A percentile compares a stretch with the other conserved stretches of the same genome.
These are phyloP conservation scores for Fusarium sp. DNA, from an alignment of 2,329 filamentous ascomycete species.

Conservation along the genomic window DNA sequence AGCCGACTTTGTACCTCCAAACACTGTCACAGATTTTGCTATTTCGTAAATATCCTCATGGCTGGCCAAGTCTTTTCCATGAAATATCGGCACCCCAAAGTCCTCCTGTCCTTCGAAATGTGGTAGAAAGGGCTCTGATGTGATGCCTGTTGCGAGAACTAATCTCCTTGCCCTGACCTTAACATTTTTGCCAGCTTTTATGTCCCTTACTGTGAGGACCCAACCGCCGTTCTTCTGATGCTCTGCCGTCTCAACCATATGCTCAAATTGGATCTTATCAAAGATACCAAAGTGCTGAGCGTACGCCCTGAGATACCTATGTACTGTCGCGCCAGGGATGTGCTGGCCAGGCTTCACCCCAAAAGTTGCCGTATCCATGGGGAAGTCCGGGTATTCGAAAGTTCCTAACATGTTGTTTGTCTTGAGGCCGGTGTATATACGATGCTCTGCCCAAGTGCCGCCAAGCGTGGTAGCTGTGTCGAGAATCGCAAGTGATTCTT, in stretches of 20 bases:
- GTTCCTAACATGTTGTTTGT: conserved; percentile 81
- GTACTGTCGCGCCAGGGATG: conserved; percentile 62
- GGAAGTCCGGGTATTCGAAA: conserved; percentile 81
- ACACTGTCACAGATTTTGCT: conserved; percentile 64
- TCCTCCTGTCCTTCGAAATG: conserved; percentile 60
- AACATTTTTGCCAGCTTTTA: conserved; percentile 24
- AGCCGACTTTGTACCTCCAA: conserved; percentile 74
- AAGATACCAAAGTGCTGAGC: conserved; percentile 59
- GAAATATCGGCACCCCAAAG: conserved; percentile 64
- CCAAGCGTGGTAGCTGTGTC: conserved; percentile 71
- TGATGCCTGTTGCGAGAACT: conserved; percentile 68
- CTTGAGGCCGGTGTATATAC: conserved; percentile 77
- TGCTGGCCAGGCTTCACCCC: conserved; percentile 61
- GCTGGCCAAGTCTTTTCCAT: conserved; percentile 61
- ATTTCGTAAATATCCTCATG: conserved; percentile 57
- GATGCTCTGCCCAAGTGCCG: conserved; percentile 77
- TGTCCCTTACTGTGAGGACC: conserved; percentile 45
- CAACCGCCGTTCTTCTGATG: conserved; percentile 59
- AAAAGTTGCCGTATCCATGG: conserved; percentile 71
- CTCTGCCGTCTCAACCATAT: conserved; percentile 59
- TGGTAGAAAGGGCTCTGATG: conserved; percentile 62
- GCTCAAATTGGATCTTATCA: conserved; percentile 56
- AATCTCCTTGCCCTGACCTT: conserved; percentile 61
- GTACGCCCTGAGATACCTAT: conserved; percentile 63
- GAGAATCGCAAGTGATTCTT: conserved; percentile 67